Conservation (phyloP, 306 rosid genomes). For the Inga laurina region DNA sequence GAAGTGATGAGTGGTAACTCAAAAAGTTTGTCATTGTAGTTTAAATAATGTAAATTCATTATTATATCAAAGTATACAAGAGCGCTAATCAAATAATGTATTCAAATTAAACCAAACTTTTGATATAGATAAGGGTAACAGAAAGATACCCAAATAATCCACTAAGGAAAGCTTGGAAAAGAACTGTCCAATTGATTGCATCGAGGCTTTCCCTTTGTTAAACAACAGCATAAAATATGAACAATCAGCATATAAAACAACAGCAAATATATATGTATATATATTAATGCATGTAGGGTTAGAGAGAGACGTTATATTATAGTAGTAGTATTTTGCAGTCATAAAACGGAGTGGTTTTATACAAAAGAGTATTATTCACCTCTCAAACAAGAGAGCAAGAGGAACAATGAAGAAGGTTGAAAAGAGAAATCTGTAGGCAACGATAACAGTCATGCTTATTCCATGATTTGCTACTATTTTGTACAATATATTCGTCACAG, state of each 20-base stretch:
- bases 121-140: too few relatives aligned
- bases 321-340: background rate
- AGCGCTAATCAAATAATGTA: too few relatives aligned
- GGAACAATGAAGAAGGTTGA: constrained; percentile 31
- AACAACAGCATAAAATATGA: too few relatives aligned
- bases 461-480: constrained; percentile 40
- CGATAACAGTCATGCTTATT: constrained; percentile 29
- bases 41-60: too few relatives aligned
- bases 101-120: too few relatives aligned
- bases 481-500: constrained; percentile 36
- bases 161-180: constrained; percentile 50
- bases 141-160: constrained; percentile 64
- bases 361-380: constrained; percentile 6
- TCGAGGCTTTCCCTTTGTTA: constrained; percentile 2
- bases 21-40: background rate
- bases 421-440: constrained; percentile 42
- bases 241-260: too few relatives aligned
- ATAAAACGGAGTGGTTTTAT: too few relatives aligned
- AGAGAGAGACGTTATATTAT: too few relatives aligned
- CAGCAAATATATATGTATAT: too few relatives aligned
- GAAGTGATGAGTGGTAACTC: background rate
- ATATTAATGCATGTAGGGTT: too few relatives aligned
- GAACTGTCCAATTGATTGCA: constrained; percentile 43
- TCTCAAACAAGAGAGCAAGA: constrained; percentile 36
- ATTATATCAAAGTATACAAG: too few relatives aligned